Base-by-base conservation (phyloP, 345 rosid species). In the Luvunga scandens region DNA sequence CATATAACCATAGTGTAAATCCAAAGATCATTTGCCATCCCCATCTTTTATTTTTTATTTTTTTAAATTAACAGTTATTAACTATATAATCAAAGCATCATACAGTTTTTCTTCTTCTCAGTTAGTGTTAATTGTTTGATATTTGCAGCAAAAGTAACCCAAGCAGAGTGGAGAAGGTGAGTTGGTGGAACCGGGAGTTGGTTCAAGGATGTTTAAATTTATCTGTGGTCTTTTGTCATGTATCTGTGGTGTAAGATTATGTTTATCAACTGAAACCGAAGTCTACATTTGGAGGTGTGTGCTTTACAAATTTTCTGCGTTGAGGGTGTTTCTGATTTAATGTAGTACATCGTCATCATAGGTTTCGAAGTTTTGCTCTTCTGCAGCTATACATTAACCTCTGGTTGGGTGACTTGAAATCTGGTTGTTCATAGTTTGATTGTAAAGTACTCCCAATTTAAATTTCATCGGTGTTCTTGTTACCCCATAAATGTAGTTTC, bases 121-220 rank as follows among this genome's bases (percentile, higher is more conserved):
- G 6, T 60, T 21, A 33, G 8, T 28, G 7, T 9, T 27, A 60
- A n/a, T n/a, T 57, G 53, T 7, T 31, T 38, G 1, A 72, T 69
- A 57, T 81, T 76, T 87, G 85, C 94, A 93, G 97, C 77, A 55
- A 91, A 89, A 85, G 81, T 84, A 64, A 75, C 79, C 55, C 90
- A 81, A 25, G 88, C 66, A 66, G 95, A 88, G 79, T 88, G 94
- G 84, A 91, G 82, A 81, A 89, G 95, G 76, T 93, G 82, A 87
- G 68, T 16, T 57, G 28, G 10, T 25, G 34, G 34, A 56, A 56
- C 22, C 30, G 34, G 71, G 82, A 67, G 68, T 78, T 69, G 75
- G 81, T 66, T 24, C 30, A 27, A 72, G 48, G 22, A 66, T 62
- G 65, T 61, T 59, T 38, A 21, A 27, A 56, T 66, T 67, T 39